These are phyloP conservation scores for Pezicula carpinea DNA, from an alignment of 2,329 filamentous ascomycete genomes.

Conservation along the genomic window DNA sequence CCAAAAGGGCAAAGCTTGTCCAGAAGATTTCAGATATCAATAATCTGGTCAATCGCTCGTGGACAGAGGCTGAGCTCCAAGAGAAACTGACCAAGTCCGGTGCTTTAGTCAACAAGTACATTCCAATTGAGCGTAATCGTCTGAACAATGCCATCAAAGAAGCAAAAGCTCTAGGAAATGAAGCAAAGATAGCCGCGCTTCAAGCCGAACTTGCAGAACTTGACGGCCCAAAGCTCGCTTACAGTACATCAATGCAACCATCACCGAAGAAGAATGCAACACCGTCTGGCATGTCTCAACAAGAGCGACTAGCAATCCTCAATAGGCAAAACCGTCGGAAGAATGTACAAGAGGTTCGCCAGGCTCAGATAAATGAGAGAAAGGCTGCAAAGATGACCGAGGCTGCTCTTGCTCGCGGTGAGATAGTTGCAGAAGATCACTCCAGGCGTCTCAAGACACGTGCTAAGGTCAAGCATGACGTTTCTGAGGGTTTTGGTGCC, in stretches of 20 bases:
- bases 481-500: slow-evolving; percentile 40
- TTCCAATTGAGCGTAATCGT: slow-evolving; percentile 62
- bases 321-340: slow-evolving; percentile 80
- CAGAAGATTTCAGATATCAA: slow-evolving; percentile 80
- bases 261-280: slow-evolving; percentile 44
- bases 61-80: slow-evolving; percentile 79
- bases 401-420: slow-evolving; percentile 57
- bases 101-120: slow-evolving; percentile 60
- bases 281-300: slow-evolving; percentile 56
- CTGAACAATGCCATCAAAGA: slow-evolving; percentile 61
- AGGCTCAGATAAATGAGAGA: slow-evolving; percentile 80
- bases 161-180: slow-evolving; percentile 60
- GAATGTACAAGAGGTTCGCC: slow-evolving; percentile 86
- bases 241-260: slow-evolving; percentile 57
- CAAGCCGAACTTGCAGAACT: slow-evolving; percentile 59
- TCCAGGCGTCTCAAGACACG: slow-evolving; percentile 61
- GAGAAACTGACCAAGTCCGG: slow-evolving; percentile 71
- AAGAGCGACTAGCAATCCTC: slow-evolving; percentile 76
- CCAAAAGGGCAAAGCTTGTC: slow-evolving; percentile 64
- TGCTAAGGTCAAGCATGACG: slow-evolving; percentile 64
- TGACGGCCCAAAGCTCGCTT: slow-evolving; percentile 68
- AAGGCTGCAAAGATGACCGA: slow-evolving; percentile 56
- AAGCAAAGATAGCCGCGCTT: slow-evolving; percentile 47
- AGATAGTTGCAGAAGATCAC: slow-evolving; percentile 53
- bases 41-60: slow-evolving; percentile 69